Evolutionary conservation across 108 stramenopile genomes (phyloP).

Genomic region (Cyclotella baltica): DNA sequence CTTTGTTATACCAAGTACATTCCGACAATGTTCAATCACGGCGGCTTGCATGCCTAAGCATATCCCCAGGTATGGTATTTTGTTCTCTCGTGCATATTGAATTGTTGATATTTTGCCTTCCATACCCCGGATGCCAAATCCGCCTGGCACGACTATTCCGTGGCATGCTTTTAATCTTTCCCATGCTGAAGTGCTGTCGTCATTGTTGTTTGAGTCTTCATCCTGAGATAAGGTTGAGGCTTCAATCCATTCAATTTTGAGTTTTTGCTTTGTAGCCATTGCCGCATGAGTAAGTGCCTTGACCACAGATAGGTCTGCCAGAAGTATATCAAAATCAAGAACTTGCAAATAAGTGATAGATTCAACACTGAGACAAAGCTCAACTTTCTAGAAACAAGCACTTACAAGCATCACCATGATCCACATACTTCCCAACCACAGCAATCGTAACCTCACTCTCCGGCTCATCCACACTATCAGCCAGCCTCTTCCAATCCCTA

Average conservation of each 20-base stretch:
- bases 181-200: constrained; percentile 75
- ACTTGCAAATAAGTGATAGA: neutral
- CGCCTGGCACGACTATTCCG: constrained; percentile 95
- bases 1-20: constrained; percentile 64
- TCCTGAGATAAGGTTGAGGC: constrained; percentile 43
- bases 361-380: neutral
- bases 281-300: constrained; percentile 88
- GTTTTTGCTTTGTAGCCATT: constrained; percentile 64
- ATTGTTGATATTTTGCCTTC: constrained; percentile 83
- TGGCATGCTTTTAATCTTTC: constrained; percentile 72
- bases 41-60: constrained; percentile 88
- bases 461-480: constrained; percentile 70
- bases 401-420: constrained; percentile 62
- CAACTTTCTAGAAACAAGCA: neutral
- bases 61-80: constrained; percentile 77
- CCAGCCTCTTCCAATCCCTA: constrained; percentile 71
- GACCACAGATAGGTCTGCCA: constrained; percentile 68
- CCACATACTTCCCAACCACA: constrained; percentile 84
- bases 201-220: constrained; percentile 50
- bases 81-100: constrained; percentile 65
- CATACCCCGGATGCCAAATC: constrained; percentile 86
- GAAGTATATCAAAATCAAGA: constrained; percentile 4
- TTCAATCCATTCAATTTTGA: constrained; percentile 77
- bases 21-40: constrained; percentile 82
- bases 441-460: constrained; percentile 72